Base-by-base conservation (phyloP, 495 filamentous ascomycete species). In the Penicillium crystallinum region DNA sequence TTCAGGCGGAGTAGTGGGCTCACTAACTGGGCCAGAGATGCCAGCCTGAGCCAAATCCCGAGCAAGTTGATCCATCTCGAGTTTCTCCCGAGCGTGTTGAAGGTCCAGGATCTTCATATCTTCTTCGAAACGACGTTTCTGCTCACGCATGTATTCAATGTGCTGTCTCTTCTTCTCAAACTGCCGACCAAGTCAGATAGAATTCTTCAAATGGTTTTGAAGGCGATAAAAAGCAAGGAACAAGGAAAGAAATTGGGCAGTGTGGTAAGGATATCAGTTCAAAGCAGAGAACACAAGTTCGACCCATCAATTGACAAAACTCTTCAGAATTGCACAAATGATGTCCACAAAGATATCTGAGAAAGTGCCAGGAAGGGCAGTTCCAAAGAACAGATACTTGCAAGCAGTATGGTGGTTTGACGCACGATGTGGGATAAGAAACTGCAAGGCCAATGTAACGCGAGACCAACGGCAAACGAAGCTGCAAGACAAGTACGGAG, bases 1-100 rank as follows among this genome's bases (percentile, higher is more conserved):
- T 66, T 97, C 93, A 17, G 93, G 93, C n/a, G 93, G 93, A 15
- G 95, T 98, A 11, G 93, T 96, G 8, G 92, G 92, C 71, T 97
- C 91, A 46, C 90, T 92, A 67, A 89, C 84, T 50, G 89, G 86
- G 31, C 88, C 88, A 53, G 79, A 69, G n/a, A 78, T 62, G 37
- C 74, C 77, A 72, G 70, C 80, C 71, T 66, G 80, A 68, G 57
- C 82, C 55, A 97, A 72, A 47, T 90, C 87, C 58, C 88, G 83
- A 52, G 86, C 84, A 66, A 97, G 85, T 66, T 85, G 81, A 23
- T 83, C 82, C 63, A 96, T 85, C 60, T 96, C 89, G 43, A 82
- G 79, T 64, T 90, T 89, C 58, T 93, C 88, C 54, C 73, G 80
- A 37, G 86, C 82, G 63, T 90, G 83, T 64, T 91, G 87, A 53